These are phyloP conservation scores for Dentipellis sp. DNA, from an alignment of 768 basidiomycete species.

Conservation along the genomic window DNA sequence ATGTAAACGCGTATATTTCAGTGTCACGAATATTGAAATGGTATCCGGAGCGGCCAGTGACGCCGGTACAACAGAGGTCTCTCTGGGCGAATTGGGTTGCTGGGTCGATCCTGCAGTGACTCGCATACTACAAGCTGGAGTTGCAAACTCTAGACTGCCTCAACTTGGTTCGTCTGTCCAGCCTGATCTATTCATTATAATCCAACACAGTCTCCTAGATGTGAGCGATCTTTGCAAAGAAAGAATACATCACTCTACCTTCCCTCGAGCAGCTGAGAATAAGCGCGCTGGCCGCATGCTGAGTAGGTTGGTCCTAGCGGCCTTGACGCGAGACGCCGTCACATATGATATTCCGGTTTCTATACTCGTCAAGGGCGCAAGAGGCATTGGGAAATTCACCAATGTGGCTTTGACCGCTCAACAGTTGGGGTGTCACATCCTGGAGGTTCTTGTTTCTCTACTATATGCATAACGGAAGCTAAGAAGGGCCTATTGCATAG, in stretches of 20 bases:
- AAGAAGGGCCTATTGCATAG: constrained; percentile 29
- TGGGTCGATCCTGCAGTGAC: constrained; percentile 72
- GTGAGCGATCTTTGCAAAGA: too few species aligned
- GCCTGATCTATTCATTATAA: too few species aligned
- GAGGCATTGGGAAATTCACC: constrained; percentile 78
- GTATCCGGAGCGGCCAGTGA: too few species aligned
- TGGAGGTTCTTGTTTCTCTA: constrained; percentile 44
- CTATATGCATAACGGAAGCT: neutral
- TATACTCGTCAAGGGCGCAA: constrained; percentile 67
- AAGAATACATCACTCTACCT: too few species aligned
- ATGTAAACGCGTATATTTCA: constrained; percentile 61
- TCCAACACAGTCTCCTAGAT: too few species aligned
- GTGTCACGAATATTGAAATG: constrained; percentile 62
- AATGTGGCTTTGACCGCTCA: constrained; percentile 46
- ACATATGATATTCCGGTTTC: constrained; percentile 60
- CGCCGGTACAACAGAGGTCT: constrained; percentile 28
- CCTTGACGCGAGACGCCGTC: constrained; percentile 44
- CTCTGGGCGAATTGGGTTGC: constrained; percentile 70
- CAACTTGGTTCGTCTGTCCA: constrained; percentile 24
- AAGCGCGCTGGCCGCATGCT: constrained; percentile 37
- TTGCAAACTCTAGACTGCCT: constrained; percentile 59
- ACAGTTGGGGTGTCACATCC: constrained; percentile 63
- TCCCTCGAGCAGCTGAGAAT: neutral
- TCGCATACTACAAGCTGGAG: constrained; percentile 68
- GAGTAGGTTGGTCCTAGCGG: constrained; percentile 48